Evolutionary conservation across 208 protist genomes (phyloP), one percentile per base, ranked within the genome.

Genomic region (Acanthamoeba royreba): DNA sequence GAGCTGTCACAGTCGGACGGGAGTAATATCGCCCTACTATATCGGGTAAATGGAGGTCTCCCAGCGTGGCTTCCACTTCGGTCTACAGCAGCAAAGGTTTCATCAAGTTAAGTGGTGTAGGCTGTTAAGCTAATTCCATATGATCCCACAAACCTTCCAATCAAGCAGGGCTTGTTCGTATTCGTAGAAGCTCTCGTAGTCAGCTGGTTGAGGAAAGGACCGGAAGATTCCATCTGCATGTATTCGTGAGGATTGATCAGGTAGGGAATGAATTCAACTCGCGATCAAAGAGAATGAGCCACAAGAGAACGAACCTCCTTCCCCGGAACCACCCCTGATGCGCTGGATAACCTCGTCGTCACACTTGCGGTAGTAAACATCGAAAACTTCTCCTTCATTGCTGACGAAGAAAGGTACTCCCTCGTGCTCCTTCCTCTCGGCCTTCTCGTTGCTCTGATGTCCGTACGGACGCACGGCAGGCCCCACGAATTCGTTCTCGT

Each of bases 111-210:
- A n/a, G n/a, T n/a, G n/a, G n/a, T n/a, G n/a, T n/a, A n/a, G n/a
- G n/a, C n/a, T n/a, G n/a, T n/a, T n/a, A n/a, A n/a, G n/a, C n/a
- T n/a, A n/a, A n/a, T n/a, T n/a, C n/a, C n/a, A n/a, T n/a, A n/a
- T n/a, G n/a, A n/a, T 25, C n/a, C 38, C 25, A 61, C n/a, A n/a
- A n/a, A n/a, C 87, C 45, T 81, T 74, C 87, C 87, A 92, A 28
- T 92, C 40, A 42, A 92, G 63, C 2, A 92, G 66, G 22, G 87
- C 87, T 52, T 53, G 87, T 42, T 92, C 87, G 66, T 81, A 92
- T 22, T 81, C 87, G 38, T 61, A 92, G 61, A 61, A 92, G 13
- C 43, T 58, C 40, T 72, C 87, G 43, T 63, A 92, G 25, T 81
- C 87, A 13, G 8, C 53, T 3, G 87, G 45, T 19, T 81, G 53